Evolutionary conservation across 768 basidiomycete species (phyloP), one percentile per base, ranked within the genome.

Genomic region (Termitomyces titanicus): DNA sequence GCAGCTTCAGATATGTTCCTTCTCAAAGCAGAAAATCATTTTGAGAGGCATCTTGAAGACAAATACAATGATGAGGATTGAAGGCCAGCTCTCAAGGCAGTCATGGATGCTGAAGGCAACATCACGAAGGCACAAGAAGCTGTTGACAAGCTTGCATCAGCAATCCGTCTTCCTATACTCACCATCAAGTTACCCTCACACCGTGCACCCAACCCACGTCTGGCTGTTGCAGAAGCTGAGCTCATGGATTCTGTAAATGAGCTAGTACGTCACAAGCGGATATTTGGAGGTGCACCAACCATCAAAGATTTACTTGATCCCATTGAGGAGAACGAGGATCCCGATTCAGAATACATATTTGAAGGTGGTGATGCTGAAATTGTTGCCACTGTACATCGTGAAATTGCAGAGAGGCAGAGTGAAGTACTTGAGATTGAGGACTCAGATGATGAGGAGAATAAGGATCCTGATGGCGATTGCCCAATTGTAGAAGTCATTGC

Each of bases 1-100:
- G 56, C 64, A 13, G 18, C 31, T 3, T 52, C 53, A 11, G 46
- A 47, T 6, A 62, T 62, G 59, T 50, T 47, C 17, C 48, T 64
- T 17, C 61, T 61, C 11, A 9, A 58, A 8, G 57, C 51, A n/a
- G 61, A 63, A 43, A 34, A 31, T n/a, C 7, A 6, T 3, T 54
- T 65, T 29, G 24, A 44, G 17, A 48, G 33, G 20, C 56, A 46
- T 25, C 53, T 63, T 37, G 53, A 58, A 1, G 54, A 54, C 18
- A 22, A 29, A 2, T 65, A 63, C 25, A 24, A 31, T 27, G 57
- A 58, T 22, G 11, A 31, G 15, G 57, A 63, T 29, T 64, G n/a
- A n/a, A n/a, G n/a, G n/a, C n/a, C n/a, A n/a, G n/a, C n/a, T n/a
- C n/a, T n/a, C n/a, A n/a, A n/a, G 60, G 62, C 25, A 11, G 49